Base-by-base conservation (phyloP, 2,329 filamentous ascomycete genomes). In the Zymoseptoria ardabiliae region DNA sequence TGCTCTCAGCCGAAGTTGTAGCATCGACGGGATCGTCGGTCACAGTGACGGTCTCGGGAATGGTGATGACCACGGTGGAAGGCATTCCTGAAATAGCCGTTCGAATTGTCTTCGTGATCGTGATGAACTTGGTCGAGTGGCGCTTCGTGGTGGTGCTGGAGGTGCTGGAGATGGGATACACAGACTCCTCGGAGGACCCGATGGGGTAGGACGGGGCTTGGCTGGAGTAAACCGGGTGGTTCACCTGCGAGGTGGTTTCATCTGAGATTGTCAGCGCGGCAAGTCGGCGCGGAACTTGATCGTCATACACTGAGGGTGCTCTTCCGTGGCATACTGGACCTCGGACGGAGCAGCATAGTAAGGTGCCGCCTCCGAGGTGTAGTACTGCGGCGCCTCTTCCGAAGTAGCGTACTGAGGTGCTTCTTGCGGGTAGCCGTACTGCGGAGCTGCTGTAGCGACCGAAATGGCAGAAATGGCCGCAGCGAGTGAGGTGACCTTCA, bases 401-500 rank as follows among this genome's bases (percentile, higher is more conserved):
- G 35, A 45, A 45, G 35, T 45, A 45, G 35, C 35, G 35, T 45
- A 45, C 17, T 45, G 35, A 17, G 35, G 35, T 17, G 35, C 11
- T 1, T 45, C 35, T 4, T 41, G 28, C 21, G 28, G 7, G 30
- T 55, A 50, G 13, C 41, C 48, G 10, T 54, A 30, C 48, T 52
- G 45, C 23, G 58, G 55, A 20, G 35, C 41, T 11, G 60, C 60
- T 52, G 28, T 58, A 58, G 55, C 58, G 55, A 65, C 25, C 20
- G 60, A 53, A 19, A 62, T 28, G 2, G 59, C 63, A 28, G 58
- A 50, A 22, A 61, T 6, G 25, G 55, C 63, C 13, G 45, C 58
- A 56, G 45, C 53, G 45, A 62, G 30, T 11, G 56, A 55, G 53
- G 51, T 58, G 61, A 61, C 56, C 60, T 58, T 62, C 63, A 64